These are phyloP conservation scores for Periconia sp. DNA, from an alignment of 2,329 filamentous ascomycete genomes.

Conservation along the genomic window DNA sequence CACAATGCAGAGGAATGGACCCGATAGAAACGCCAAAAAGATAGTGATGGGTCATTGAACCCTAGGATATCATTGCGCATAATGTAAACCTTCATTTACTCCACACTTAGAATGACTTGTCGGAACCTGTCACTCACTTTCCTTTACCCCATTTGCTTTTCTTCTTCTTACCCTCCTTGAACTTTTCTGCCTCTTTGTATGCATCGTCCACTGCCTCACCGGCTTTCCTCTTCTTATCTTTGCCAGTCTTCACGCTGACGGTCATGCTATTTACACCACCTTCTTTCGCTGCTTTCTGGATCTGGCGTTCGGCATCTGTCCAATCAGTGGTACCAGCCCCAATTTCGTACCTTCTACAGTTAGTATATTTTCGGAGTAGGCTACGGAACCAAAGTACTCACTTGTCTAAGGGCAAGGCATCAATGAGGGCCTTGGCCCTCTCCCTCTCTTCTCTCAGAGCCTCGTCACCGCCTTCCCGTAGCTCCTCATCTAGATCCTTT, in stretches of 20 bases:
- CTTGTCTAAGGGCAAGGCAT: slow-evolving; percentile 87
- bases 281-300: slow-evolving; percentile 57
- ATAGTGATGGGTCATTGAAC: too few species aligned
- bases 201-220: slow-evolving; percentile 60
- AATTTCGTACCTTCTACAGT: slow-evolving; percentile 48
- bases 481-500: slow-evolving; percentile 76
- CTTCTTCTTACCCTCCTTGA: slow-evolving; percentile 42
- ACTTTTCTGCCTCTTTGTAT: slow-evolving; percentile 43
- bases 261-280: slow-evolving; percentile 62
- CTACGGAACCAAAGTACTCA: slow-evolving; percentile 55
- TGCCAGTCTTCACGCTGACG: slow-evolving; percentile 82
- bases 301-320: slow-evolving; percentile 75
- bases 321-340: slow-evolving; percentile 59
- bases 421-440: slow-evolving; percentile 86
- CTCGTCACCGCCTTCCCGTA: slow-evolving; percentile 82
- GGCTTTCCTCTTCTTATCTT: slow-evolving; percentile 71
- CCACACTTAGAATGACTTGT: too few species aligned
- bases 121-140: too few species aligned
- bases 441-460: slow-evolving; percentile 72
- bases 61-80: too few species aligned
- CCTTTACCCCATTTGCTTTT: slow-evolving; percentile 32
- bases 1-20: too few species aligned
- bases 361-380: slow-evolving; percentile 5
- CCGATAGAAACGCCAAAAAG: too few species aligned
- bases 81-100: too few species aligned